These are phyloP conservation scores for Meira nashicola DNA, from an alignment of 1,284 basidiomycete genomes.

Conservation along the genomic window DNA sequence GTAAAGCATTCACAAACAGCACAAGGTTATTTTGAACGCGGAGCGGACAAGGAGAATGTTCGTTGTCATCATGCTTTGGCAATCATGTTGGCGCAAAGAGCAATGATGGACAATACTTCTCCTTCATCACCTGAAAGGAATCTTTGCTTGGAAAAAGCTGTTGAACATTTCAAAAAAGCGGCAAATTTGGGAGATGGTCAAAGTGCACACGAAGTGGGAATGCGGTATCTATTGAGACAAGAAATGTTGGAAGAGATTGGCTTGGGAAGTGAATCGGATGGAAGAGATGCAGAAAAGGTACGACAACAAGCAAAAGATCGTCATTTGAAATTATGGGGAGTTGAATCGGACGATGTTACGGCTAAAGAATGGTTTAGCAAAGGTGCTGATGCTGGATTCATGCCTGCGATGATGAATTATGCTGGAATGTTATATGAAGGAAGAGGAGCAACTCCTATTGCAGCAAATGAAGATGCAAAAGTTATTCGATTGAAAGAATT, in stretches of 20 bases:
- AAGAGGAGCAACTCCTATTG: neutral
- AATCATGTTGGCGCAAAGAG: constrained; percentile 9
- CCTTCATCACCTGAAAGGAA: constrained; percentile 6
- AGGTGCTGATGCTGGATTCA: constrained; percentile 7
- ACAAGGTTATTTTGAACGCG: constrained; percentile 2
- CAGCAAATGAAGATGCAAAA: neutral
- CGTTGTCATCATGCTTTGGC: constrained; percentile 17
- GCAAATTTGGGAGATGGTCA: constrained; percentile 14
- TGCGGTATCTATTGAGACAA: constrained; percentile 14
- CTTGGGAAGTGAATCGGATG: constrained; percentile 5
- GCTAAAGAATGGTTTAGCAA: constrained; percentile 4
- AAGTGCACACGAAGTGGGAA: constrained; percentile 15
- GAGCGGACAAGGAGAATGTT: constrained; percentile 12
- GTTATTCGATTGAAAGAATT: constrained; percentile 3
- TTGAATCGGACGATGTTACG: constrained; percentile 3
- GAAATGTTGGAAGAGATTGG: constrained; percentile 6
- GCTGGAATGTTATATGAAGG: constrained; percentile 12
- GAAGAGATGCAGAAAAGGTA: constrained; percentile 1
- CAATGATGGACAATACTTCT: constrained; percentile 4
- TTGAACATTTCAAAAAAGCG: constrained; percentile 12
- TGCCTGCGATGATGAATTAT: constrained; percentile 8
- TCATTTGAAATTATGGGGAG: constrained; percentile 9
- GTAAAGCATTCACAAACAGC: too few species aligned
- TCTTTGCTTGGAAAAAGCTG: constrained; percentile 1
- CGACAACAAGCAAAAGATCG: neutral